These are phyloP conservation scores for Rhododendron williamsianum DNA, from an alignment of 148 eudicot species.

Conservation along the genomic window DNA sequence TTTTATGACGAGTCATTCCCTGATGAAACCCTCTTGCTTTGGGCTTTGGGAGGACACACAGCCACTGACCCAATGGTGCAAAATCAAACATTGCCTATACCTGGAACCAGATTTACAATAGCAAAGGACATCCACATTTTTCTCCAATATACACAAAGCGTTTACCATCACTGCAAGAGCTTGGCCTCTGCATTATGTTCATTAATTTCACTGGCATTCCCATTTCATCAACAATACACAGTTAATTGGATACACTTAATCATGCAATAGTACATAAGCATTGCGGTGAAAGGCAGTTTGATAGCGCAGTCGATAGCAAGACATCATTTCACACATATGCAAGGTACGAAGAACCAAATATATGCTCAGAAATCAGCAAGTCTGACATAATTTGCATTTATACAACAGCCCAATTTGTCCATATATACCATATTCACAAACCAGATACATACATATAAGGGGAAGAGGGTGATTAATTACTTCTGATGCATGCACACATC, in stretches of 20 bases:
- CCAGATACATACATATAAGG: slow-evolving; percentile 8
- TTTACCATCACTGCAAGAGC: not conserved
- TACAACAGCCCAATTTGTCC: not conserved
- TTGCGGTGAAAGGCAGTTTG: not conserved
- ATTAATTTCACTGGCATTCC: not conserved
- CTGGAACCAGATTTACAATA: not conserved
- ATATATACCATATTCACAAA: slow-evolving; percentile 19
- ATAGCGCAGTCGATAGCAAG: not conserved
- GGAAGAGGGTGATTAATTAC: not conserved
- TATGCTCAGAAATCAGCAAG: not conserved
- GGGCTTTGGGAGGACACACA: too few relatives aligned
- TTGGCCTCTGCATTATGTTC: not conserved
- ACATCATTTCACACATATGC: not conserved
- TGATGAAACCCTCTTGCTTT: too few relatives aligned
- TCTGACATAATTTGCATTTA: not conserved
- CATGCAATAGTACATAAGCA: too few relatives aligned
- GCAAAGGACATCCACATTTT: not conserved
- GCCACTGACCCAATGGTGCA: too few relatives aligned
- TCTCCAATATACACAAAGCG: not conserved
- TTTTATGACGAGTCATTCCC: too few relatives aligned
- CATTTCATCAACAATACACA: not conserved
- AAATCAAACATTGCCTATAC: not conserved
- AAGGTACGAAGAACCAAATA: not conserved
- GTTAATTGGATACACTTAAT: not conserved
- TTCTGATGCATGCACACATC: not conserved